Evolutionary conservation across 148 eudicot genomes (phyloP).

Genomic region (Drosera capensis): DNA sequence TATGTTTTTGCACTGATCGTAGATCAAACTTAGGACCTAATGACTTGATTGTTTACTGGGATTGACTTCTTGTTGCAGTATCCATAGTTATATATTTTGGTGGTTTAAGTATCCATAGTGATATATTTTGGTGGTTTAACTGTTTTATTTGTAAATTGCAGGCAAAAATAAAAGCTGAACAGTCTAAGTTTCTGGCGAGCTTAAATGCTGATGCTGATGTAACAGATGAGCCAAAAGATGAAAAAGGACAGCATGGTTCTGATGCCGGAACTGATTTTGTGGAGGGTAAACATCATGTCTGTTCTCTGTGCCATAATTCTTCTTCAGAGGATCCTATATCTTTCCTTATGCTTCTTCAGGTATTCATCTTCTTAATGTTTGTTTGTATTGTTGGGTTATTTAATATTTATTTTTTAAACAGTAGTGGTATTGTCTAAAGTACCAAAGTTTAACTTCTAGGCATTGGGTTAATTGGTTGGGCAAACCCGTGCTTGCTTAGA

Average conservation of each 20-base stretch:
- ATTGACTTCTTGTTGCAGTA: too few relatives aligned
- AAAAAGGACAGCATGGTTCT: constrained; percentile 28
- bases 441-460: too few relatives aligned
- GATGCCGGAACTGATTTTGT: constrained; percentile 20
- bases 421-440: too few relatives aligned
- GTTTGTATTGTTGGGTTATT: neutral
- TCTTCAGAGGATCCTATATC: constrained; percentile 55
- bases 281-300: constrained; percentile 36
- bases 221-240: constrained; percentile 30
- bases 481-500: too few relatives aligned
- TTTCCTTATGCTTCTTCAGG: constrained; percentile 85
- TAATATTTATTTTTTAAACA: too few relatives aligned
- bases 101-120: too few relatives aligned
- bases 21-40: too few relatives aligned
- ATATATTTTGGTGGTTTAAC: neutral
- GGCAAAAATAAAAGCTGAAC: constrained; percentile 94
- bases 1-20: too few relatives aligned
- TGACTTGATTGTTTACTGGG: too few relatives aligned
- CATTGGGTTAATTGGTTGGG: too few relatives aligned
- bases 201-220: constrained; percentile 23
- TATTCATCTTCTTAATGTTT: constrained; percentile 10
- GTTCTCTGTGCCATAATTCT: constrained; percentile 92
- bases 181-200: constrained; percentile 71
- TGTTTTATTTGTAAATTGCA: constrained; percentile 16
- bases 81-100: too few relatives aligned